Evolutionary conservation across 257 asterid species (phyloP).

Genomic region (Lavandula angustifolia): DNA sequence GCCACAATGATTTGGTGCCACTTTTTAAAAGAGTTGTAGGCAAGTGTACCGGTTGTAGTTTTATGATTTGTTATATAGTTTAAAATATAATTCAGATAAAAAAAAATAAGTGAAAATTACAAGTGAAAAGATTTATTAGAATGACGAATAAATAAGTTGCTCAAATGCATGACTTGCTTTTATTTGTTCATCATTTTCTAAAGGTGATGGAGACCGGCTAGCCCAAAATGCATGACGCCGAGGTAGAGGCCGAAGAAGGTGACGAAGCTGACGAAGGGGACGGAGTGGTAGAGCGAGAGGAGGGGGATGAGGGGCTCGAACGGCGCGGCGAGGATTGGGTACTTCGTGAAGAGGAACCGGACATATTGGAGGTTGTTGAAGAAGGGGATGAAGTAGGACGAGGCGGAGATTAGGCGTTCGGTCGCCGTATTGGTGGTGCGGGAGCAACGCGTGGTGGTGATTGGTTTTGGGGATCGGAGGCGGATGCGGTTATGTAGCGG

Average conservation of each 20-base stretch:
- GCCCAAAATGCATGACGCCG: too few species aligned
- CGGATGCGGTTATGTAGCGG: background rate
- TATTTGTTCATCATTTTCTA: too few species aligned
- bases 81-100: too few species aligned
- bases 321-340: constrained; percentile 66
- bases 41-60: too few species aligned
- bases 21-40: too few species aligned
- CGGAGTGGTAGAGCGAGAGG: constrained; percentile 73
- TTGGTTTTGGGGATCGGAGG: constrained; percentile 25
- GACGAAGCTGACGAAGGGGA: constrained; percentile 83
- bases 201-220: too few species aligned
- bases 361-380: constrained; percentile 92
- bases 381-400: constrained; percentile 85
- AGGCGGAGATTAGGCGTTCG: constrained; percentile 90
- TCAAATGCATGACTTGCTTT: too few species aligned
- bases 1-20: too few species aligned
- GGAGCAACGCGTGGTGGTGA: constrained; percentile 30
- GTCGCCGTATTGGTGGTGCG: constrained; percentile 68
- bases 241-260: constrained; percentile 84
- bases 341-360: constrained; percentile 74
- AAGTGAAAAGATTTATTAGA: too few species aligned
- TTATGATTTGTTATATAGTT: too few species aligned
- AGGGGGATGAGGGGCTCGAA: constrained; percentile 78
- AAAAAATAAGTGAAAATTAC: too few species aligned
- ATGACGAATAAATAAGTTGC: too few species aligned